Evolutionary conservation across 257 asterid species (phyloP), one percentile per base, ranked within the genome.

Genomic region (Craterostigma plantagineum): DNA sequence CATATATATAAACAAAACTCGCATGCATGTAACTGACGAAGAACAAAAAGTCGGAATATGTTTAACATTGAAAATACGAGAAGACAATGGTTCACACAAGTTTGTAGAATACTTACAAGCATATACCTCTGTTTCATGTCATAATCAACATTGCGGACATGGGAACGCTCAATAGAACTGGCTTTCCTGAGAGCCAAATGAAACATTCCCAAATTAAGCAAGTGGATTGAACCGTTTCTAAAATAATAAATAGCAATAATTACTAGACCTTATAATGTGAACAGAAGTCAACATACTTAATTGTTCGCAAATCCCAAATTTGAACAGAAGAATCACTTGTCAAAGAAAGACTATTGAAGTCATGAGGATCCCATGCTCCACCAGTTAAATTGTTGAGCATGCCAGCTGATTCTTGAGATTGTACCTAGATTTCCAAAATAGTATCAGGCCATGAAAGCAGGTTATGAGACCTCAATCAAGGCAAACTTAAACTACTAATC

Each of bases 321-420:
- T 81, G 91, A 65, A 86, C 79, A 16, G 94, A 78, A 49, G 97
- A 76, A 56, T 78, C 94, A 54, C 80, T 57, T 47, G 97, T 78
- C 57, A 78, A 59, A 35, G 85, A 73, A 54, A 81, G 49, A 15
- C 62, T 42, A 64, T 78, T 79, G 61, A 56, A 67, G 50, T 86
- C 97, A 34, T 81, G 94, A 27, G 97, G 92, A 73, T 86, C 97
- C 97, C 97, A 86, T 38, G 94, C 90, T 54, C 97, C 94, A 14
- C 97, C 81, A 52, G 87, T 78, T 73, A 86, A 61, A 55, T 52
- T 55, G 47, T 78, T 86, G 50, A 66, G 85, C 73, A 73, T 57
- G 50, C 94, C 93, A 35, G 83, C 84, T 37, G 97, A 78, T 72
- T 71, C 85, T 68, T 73, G 77, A 43, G 94, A 64, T 60, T 71